A percentile compares a stretch with the other conserved stretches of the same genome.
Conservation (phyloP, 2,329 filamentous ascomycete genomes). For the Dothiorella sarmentorum region DNA sequence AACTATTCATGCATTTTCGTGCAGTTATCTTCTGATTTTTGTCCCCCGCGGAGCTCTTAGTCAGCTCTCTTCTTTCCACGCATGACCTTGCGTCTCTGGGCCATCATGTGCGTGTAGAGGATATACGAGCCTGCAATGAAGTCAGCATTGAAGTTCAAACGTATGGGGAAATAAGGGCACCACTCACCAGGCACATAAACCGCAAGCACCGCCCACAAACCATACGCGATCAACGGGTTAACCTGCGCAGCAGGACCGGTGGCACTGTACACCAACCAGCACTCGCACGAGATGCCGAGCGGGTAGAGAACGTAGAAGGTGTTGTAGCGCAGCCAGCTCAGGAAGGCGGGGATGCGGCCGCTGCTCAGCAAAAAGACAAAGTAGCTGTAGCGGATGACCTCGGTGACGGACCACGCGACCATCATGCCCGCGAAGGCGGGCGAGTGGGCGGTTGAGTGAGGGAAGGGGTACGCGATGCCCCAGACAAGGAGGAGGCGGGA, state of each 20-base stretch:
- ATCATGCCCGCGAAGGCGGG: conserved; percentile 74
- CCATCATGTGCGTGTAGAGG: conserved; percentile 92
- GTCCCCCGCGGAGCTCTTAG: background rate
- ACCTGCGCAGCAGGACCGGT: conserved; percentile 55
- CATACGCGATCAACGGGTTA: conserved; percentile 53
- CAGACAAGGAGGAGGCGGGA: conserved; percentile 86
- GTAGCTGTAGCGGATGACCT: conserved; percentile 90
- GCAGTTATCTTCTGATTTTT: background rate
- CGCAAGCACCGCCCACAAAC: conserved; percentile 62
- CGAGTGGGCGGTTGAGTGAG: conserved; percentile 55
- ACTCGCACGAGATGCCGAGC: conserved; percentile 84
- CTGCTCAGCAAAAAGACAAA: conserved; percentile 72
- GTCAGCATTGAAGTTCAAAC: background rate
- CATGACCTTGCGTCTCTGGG: conserved; percentile 77
- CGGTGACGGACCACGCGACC: conserved; percentile 78
- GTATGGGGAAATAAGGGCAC: background rate
- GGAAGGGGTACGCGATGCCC: conserved; percentile 74
- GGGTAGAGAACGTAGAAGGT: conserved; percentile 93
- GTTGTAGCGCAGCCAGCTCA: conserved; percentile 84
- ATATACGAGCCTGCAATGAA: conserved; percentile 65
- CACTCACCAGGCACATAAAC: conserved; percentile 76
- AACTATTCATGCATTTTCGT: background rate
- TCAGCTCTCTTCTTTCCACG: conserved; percentile 55
- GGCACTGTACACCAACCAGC: conserved; percentile 70
- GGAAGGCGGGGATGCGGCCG: conserved; percentile 57